phyloP scores from a whole-genome alignment of 208 protist species.

The Trypanosoma theileri region DNA sequence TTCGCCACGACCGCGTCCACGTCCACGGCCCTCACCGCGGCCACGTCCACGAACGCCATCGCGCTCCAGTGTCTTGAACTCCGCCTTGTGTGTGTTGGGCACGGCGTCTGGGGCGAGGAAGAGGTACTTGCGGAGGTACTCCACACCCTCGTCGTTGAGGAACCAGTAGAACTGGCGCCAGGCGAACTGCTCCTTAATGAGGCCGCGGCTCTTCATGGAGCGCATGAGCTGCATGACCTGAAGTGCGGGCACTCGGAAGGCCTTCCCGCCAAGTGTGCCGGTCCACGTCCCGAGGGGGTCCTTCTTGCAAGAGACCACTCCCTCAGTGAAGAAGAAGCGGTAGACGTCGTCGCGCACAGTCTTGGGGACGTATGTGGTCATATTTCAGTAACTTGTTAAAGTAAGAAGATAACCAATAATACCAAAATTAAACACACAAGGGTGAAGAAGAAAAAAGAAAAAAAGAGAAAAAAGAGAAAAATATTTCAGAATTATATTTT shows the following conservation, averaged over 20 bases:
- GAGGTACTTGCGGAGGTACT: conserved; percentile 93
- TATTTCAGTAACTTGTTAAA: conserved; percentile 28
- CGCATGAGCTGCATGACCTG: conserved; percentile 91
- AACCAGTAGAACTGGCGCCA: conserved; percentile 96
- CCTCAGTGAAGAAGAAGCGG: conserved; percentile 92
- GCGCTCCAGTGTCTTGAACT: conserved; percentile 54
- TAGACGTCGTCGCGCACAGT: conserved; percentile 84
- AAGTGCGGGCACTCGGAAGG: conserved; percentile 72
- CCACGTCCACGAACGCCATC: conserved; percentile 44
- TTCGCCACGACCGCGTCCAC: conserved; percentile 26
- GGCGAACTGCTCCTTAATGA: conserved; percentile 93
- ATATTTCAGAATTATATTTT: neutral
- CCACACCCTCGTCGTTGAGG: conserved; percentile 91
- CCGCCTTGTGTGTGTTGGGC: conserved; percentile 91
- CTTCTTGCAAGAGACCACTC: conserved; percentile 91
- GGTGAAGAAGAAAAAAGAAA: conserved; percentile 8
- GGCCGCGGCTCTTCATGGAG: conserved; percentile 88
- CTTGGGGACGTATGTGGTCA: conserved; percentile 88
- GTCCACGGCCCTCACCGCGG: conserved; percentile 32
- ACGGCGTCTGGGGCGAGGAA: conserved; percentile 84
- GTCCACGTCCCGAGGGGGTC: conserved; percentile 87
- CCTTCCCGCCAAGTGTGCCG: conserved; percentile 75
- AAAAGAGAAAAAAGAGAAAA: neutral
- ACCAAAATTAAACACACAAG: neutral
- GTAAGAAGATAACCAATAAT: no score